A percentile compares a stretch with the other conserved stretches of the same genome.
Conservation (phyloP, 1,139 yeast genomes). For the Geotrichum reessii region DNA sequence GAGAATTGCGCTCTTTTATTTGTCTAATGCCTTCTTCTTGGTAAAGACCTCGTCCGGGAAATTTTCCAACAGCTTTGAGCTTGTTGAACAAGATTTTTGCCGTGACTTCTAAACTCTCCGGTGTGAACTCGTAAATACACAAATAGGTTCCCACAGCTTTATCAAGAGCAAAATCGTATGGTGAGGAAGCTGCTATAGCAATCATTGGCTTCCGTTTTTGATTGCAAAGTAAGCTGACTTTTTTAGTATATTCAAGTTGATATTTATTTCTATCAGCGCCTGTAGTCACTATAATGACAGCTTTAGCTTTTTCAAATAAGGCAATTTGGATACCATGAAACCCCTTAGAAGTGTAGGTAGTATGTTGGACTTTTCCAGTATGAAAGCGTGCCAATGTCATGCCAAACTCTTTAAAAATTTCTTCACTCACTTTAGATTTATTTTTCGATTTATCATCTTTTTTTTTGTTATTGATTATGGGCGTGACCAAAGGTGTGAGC, state of each 20-base stretch:
- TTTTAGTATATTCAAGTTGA: slow-evolving; percentile 58
- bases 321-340: slow-evolving; percentile 55
- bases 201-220: slow-evolving; percentile 51
- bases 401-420: slow-evolving; percentile 46
- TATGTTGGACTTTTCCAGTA: slow-evolving; percentile 49
- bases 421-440: slow-evolving; percentile 47
- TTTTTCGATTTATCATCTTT: slow-evolving; percentile 19
- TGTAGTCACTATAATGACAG: slow-evolving; percentile 54
- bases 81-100: slow-evolving; percentile 54
- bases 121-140: slow-evolving; percentile 58
- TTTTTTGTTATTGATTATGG: slow-evolving; percentile 26
- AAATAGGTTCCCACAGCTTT: slow-evolving; percentile 52
- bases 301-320: slow-evolving; percentile 50
- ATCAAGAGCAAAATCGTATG: slow-evolving; percentile 56
- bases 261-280: slow-evolving; percentile 61
- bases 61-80: slow-evolving; percentile 47
- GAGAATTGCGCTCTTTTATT: slow-evolving; percentile 17
- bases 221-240: slow-evolving; percentile 52
- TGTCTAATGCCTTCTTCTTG: slow-evolving; percentile 27
- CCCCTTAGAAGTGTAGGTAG: slow-evolving; percentile 63
- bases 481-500: neutral
- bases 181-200: slow-evolving; percentile 57
- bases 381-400: slow-evolving; percentile 27
- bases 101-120: slow-evolving; percentile 46
- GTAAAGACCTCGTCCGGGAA: slow-evolving; percentile 46